Evolutionary conservation across 1,284 basidiomycete genomes (phyloP), one percentile per base, ranked within the genome.

Genomic region (Exsudoporus floridanus): DNA sequence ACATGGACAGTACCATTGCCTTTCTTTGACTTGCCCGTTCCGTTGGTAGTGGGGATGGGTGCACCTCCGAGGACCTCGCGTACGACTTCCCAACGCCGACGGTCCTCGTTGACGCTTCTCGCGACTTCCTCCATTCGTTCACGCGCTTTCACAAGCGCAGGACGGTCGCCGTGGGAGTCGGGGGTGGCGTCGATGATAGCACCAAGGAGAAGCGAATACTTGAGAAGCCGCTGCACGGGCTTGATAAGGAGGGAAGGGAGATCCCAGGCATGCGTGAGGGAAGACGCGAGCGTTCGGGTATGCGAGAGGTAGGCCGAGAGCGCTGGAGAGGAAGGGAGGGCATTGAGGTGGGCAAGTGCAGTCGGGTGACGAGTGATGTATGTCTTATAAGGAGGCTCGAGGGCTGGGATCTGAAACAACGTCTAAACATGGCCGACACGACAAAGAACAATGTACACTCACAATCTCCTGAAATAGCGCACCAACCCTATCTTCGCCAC

Each of bases 211-310:
- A 97, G 79, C 0, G 94, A 88, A 67, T 98, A 98, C 69, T 96
- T 97, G 60, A 94, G 82, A 43, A 95, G 78, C n/a, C 92, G 83
- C 64, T 95, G 93, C 7, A 96, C 89, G 30, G 93, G 93, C 70
- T 94, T 91, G 70, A 94, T 97, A 54, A 97, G 84, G 55, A 97
- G 81, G 1, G 93, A 96, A 7, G 90, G 81, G 40, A 98, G 82
- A 70, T 98, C 94, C 95, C 94, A 98, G 1, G 94, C 92, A 63
- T 94, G 90, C 0, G 93, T 90, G 41, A 87, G 79, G 5, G 81
- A 78, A 19, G 87, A 82, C 14, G 91, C 86, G 36, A 86, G 75
- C 5, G 74, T 74, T 66, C 85, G 84, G 25, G 88, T 89, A 23
- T 86, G 83, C 14, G 80, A 69, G 31, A 94, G 77, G 70, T 92